Percentiles rank a stretch among this genome's conserved stretches.
Evolutionary conservation across 129 eudicot genomes (phyloP).

Genomic region (Helianthus annuus): DNA sequence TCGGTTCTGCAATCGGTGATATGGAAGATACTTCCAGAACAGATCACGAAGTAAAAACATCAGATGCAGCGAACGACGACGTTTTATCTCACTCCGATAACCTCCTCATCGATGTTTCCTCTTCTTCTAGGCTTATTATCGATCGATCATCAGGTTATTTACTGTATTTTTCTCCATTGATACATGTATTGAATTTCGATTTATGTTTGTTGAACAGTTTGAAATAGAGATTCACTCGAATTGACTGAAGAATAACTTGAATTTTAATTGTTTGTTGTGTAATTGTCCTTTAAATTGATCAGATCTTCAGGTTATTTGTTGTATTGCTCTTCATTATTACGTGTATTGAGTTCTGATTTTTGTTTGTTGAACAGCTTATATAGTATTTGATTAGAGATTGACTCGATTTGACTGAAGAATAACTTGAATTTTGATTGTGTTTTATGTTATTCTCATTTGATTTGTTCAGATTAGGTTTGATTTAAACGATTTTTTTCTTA

Average conservation of each 20-base stretch:
- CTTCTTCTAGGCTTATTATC: not conserved
- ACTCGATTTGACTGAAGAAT: too few relatives aligned
- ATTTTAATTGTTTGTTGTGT: too few relatives aligned
- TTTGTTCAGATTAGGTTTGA: too few relatives aligned
- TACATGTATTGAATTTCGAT: not conserved
- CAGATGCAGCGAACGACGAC: not conserved
- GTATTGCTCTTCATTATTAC: too few relatives aligned
- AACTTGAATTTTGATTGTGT: too few relatives aligned
- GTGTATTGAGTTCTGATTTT: not conserved
- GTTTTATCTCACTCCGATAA: not conserved
- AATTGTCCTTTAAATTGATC: not conserved
- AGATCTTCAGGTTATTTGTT: not conserved
- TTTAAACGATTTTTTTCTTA: too few relatives aligned
- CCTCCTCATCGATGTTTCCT: constrained; percentile 3
- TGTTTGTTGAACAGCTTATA: not conserved
- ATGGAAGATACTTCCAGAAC: not conserved
- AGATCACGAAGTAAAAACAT: constrained; percentile 6
- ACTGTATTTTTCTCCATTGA: not conserved
- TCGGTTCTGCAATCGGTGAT: not conserved
- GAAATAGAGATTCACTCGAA: not conserved
- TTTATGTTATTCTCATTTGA: too few relatives aligned
- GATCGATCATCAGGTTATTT: constrained; percentile 15
- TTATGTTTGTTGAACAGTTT: not conserved
- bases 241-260: not conserved
- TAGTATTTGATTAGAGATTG: too few relatives aligned